phyloP scores from a whole-genome alignment of 371 early-diverging fungal genomes.

The Umbelopsis sp. region DNA sequence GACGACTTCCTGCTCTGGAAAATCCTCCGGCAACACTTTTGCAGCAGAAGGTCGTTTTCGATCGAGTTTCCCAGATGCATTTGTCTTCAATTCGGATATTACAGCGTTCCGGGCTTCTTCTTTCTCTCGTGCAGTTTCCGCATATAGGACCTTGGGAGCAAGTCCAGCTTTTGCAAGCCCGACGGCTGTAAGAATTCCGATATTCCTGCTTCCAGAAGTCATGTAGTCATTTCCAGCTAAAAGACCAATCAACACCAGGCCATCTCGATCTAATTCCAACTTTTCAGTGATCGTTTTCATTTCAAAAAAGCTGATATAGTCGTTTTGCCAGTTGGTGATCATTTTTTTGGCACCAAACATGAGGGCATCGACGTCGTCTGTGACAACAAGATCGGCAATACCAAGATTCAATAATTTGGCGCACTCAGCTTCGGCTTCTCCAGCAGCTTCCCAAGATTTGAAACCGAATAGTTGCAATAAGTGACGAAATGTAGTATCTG shows the following conservation, averaged over 20 bases:
- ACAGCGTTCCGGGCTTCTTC: conserved; percentile 22
- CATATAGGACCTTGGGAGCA: conserved; percentile 28
- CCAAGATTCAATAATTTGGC: conserved; percentile 37
- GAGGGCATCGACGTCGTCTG: conserved; percentile 43
- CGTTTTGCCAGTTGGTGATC: conserved; percentile 35
- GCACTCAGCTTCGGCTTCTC: conserved; percentile 54
- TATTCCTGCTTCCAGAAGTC: conserved; percentile 27
- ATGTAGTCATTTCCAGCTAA: conserved; percentile 44
- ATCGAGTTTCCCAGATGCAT: conserved; percentile 18
- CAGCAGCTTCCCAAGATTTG: conserved; percentile 37
- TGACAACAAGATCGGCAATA: conserved; percentile 40
- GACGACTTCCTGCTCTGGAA: conserved; percentile 26
- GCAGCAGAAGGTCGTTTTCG: conserved; percentile 11
- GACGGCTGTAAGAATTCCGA: conserved; percentile 36
- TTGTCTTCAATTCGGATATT: conserved; percentile 28
- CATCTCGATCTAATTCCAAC: conserved; percentile 36
- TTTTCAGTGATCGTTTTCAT: conserved; percentile 28
- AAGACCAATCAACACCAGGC: conserved; percentile 45
- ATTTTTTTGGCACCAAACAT: conserved; percentile 45
- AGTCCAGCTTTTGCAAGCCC: conserved; percentile 31
- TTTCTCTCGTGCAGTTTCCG: conserved; percentile 22
- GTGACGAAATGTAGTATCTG: conserved; percentile 21
- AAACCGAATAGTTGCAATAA: conserved; percentile 36
- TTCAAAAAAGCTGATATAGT: conserved; percentile 29
- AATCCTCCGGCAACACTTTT: conserved; percentile 23